Percentiles rank a stretch among this genome's conserved stretches.
phyloP scores from a whole-genome alignment of 768 basidiomycete genomes.

The Boletellus sp. region DNA sequence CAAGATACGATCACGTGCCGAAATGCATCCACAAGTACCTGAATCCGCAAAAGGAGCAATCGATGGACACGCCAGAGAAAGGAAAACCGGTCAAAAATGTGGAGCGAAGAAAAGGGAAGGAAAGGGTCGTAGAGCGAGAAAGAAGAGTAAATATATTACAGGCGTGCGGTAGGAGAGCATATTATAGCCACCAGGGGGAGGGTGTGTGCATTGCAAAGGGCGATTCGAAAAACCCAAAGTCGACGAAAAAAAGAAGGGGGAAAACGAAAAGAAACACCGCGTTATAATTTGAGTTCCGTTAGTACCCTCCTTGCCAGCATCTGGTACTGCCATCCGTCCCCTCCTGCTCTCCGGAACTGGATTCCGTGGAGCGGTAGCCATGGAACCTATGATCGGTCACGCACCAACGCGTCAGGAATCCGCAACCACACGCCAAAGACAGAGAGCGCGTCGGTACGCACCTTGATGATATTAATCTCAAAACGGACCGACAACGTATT shows the following conservation, averaged over 20 bases:
- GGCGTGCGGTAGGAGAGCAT: slow-evolving; percentile 17
- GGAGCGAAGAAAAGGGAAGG: neutral
- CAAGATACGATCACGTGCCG: neutral
- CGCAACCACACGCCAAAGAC: neutral
- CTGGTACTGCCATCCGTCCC: slow-evolving; percentile 96
- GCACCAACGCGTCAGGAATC: neutral
- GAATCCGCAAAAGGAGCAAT: neutral
- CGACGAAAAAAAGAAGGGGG: neutral
- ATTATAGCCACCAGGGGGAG: slow-evolving; percentile 19
- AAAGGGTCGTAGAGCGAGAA: neutral
- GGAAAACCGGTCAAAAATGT: neutral
- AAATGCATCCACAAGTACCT: slow-evolving; percentile 1
- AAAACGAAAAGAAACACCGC: neutral
- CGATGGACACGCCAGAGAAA: neutral
- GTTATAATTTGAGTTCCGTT: slow-evolving; percentile 82
- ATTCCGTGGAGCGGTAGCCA: slow-evolving; percentile 92
- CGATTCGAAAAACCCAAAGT: too few species aligned
- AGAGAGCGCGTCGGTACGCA: slow-evolving; percentile 34
- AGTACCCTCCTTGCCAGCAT: slow-evolving; percentile 87
- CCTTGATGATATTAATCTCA: slow-evolving; percentile 97
- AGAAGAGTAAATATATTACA: slow-evolving; percentile 19
- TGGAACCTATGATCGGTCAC: slow-evolving; percentile 59
- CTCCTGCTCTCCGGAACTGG: slow-evolving; percentile 87
- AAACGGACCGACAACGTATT: slow-evolving; percentile 88
- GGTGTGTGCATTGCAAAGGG: slow-evolving; percentile 4